Evolutionary conservation across 371 early-diverging fungal species (phyloP).

Genomic region (Apophysomyces trapeziformis): DNA sequence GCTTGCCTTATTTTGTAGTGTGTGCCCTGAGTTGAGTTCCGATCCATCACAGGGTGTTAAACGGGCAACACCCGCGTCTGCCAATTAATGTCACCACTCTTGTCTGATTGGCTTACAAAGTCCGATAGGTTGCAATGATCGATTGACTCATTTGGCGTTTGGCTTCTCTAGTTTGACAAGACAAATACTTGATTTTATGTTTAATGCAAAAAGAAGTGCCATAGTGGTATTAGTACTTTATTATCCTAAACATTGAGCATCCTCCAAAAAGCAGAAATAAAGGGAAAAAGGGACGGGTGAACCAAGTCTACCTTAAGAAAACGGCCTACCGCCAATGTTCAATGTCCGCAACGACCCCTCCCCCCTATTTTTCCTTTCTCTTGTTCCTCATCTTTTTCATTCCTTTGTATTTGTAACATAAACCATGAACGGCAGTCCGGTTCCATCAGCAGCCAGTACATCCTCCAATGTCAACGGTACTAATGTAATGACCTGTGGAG

Average conservation of each 20-base stretch:
- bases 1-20: not conserved
- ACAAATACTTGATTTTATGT: not conserved
- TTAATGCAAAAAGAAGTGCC: too few species aligned
- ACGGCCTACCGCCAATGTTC: not conserved
- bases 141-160: not conserved
- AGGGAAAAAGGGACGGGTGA: not conserved
- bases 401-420: constrained; percentile 11
- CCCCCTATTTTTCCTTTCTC: not conserved
- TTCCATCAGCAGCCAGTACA: constrained; percentile 27
- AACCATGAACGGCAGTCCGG: constrained; percentile 33
- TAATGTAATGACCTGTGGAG: constrained; percentile 21
- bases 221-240: too few species aligned
- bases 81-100: not conserved
- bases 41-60: too few species aligned
- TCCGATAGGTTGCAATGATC: not conserved
- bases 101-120: constrained; percentile 3
- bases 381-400: constrained; percentile 7
- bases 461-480: constrained; percentile 26
- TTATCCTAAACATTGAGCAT: too few species aligned
- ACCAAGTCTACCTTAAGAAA: not conserved
- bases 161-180: not conserved
- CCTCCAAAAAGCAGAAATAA: not conserved
- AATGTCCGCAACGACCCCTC: constrained; percentile 9
- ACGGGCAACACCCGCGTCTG: too few species aligned
- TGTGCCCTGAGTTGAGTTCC: not conserved